Evolutionary conservation across 78 protist genomes (phyloP).

Genomic region (Capsaspora owczarzaki): DNA sequence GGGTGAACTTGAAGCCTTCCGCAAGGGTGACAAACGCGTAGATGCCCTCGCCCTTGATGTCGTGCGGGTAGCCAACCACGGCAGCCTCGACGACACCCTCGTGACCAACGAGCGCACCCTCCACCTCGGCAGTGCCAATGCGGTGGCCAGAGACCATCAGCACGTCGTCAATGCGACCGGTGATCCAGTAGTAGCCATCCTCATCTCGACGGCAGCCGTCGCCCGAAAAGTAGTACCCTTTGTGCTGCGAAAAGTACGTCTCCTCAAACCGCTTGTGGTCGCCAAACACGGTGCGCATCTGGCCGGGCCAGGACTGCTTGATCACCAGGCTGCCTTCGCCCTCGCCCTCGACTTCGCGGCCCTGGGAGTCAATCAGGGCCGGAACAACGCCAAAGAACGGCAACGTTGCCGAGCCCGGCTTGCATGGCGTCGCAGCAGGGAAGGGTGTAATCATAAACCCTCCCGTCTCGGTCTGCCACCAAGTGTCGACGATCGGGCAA

Average conservation of each 20-base stretch:
- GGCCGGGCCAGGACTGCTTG: constrained; percentile 24
- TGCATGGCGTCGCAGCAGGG: constrained; percentile 81
- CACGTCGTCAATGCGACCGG: constrained; percentile 86
- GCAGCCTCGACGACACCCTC: constrained; percentile 69
- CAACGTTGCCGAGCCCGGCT: constrained; percentile 84
- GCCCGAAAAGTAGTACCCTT: constrained; percentile 39
- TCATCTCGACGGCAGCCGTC: constrained; percentile 21
- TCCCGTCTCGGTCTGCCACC: constrained; percentile 96
- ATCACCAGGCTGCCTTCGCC: constrained; percentile 49
- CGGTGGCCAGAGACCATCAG: constrained; percentile 82
- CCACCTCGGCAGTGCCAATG: constrained; percentile 91
- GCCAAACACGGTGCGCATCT: constrained; percentile 22
- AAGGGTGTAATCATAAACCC: constrained; percentile 82
- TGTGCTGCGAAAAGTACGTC: constrained; percentile 11
- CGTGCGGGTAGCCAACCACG: constrained; percentile 81
- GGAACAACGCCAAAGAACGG: constrained; percentile 91
- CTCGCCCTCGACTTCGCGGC: constrained; percentile 9
- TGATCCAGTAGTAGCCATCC: constrained; percentile 31
- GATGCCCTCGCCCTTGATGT: constrained; percentile 76
- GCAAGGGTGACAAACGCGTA: constrained; percentile 1
- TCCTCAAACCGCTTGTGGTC: constrained; percentile 14
- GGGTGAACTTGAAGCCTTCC: neutral
- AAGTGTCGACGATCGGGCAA: constrained; percentile 91
- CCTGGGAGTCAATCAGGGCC: constrained; percentile 45
- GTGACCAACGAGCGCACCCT: constrained; percentile 53